Evolutionary conservation across 805 yeast genomes (phyloP).

Genomic region (Cyberlindnera japonica): DNA sequence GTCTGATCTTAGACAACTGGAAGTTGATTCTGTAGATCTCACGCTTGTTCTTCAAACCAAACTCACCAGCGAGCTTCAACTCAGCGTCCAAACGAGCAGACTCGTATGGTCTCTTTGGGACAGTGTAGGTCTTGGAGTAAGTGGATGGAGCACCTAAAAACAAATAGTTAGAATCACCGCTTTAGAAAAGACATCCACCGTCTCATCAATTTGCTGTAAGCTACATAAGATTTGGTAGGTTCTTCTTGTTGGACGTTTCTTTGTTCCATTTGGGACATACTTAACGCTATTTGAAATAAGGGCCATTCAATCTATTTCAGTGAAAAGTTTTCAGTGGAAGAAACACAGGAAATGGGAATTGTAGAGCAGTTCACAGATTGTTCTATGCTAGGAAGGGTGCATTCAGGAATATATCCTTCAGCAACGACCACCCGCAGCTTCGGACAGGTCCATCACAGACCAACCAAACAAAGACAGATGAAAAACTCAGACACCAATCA

Average conservation of each 20-base stretch:
- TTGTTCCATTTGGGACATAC: background rate
- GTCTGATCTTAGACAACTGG: slow-evolving; percentile 99
- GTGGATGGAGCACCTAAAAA: slow-evolving; percentile 93
- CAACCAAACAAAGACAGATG: background rate
- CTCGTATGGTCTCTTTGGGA: slow-evolving; percentile 99
- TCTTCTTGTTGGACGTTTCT: too few relatives aligned
- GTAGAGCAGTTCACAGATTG: background rate
- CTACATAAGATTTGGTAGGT: slow-evolving; percentile 21
- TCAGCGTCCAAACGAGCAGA: slow-evolving; percentile 99
- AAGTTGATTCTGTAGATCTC: slow-evolving; percentile 99
- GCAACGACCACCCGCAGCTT: too few relatives aligned
- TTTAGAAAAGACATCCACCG: slow-evolving; percentile 1
- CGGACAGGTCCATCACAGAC: too few relatives aligned
- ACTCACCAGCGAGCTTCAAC: slow-evolving; percentile 99
- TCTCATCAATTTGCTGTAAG: background rate
- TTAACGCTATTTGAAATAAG: slow-evolving; percentile 4
- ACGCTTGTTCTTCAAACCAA: slow-evolving; percentile 99
- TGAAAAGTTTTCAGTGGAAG: slow-evolving; percentile 3
- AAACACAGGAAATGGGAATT: background rate
- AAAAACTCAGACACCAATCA: background rate
- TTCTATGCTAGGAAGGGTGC: too few relatives aligned
- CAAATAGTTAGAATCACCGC: slow-evolving; percentile 19
- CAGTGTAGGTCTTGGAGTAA: slow-evolving; percentile 98
- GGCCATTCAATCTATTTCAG: slow-evolving; percentile 3
- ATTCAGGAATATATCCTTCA: too few relatives aligned